Evolutionary conservation across 2,329 filamentous ascomycete species (phyloP).

Genomic region (Fusarium redolens): DNA sequence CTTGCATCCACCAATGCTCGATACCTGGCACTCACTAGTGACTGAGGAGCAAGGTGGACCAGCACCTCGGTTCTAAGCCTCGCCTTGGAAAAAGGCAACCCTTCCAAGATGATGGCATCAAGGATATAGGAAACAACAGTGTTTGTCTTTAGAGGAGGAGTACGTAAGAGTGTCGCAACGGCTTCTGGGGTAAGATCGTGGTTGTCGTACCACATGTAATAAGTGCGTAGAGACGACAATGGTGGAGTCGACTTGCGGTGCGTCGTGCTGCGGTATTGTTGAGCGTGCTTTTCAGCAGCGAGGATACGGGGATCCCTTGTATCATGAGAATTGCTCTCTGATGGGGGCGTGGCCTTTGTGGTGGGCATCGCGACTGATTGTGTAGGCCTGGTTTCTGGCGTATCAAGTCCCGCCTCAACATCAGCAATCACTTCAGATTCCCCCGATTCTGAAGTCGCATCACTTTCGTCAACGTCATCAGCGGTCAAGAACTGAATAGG

Average conservation of each 20-base stretch:
- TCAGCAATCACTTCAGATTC: constrained; percentile 12
- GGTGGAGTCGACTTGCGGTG: constrained; percentile 35
- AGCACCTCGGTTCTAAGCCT: constrained; percentile 61
- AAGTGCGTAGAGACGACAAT: constrained; percentile 63
- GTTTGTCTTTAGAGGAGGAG: constrained; percentile 66
- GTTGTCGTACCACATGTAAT: constrained; percentile 72
- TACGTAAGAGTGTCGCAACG: constrained; percentile 67
- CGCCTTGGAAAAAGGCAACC: constrained; percentile 60
- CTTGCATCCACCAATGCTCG: constrained; percentile 40
- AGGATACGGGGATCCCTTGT: constrained; percentile 55
- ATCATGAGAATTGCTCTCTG: not conserved
- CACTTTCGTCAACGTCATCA: constrained; percentile 47
- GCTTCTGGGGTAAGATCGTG: constrained; percentile 58
- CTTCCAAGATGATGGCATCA: constrained; percentile 63
- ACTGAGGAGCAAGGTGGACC: constrained; percentile 44
- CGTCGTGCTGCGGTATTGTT: constrained; percentile 51
- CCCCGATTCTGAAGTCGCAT: constrained; percentile 44
- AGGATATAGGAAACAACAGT: constrained; percentile 72
- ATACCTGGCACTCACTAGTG: constrained; percentile 39
- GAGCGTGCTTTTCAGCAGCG: constrained; percentile 56
- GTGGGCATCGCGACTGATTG: not conserved
- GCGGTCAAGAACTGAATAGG: constrained; percentile 66
- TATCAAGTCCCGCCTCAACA: constrained; percentile 20
- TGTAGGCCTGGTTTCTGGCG: not conserved
- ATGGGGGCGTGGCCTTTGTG: not conserved